Base-by-base conservation (phyloP, 805 yeast genomes). In the Grigorovia humatica region DNA sequence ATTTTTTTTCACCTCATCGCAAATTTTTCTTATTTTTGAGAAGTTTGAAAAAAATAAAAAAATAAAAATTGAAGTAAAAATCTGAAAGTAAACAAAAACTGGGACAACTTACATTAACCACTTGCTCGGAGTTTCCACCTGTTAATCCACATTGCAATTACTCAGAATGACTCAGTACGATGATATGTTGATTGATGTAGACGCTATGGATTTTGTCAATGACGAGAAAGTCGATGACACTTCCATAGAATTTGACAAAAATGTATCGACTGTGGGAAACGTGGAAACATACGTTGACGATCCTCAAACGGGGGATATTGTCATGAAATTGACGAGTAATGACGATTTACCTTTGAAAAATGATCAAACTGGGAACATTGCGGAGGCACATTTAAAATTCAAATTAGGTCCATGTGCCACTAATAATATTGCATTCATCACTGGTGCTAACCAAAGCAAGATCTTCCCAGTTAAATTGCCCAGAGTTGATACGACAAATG, bases 331-430 rank as follows among this genome's bases (percentile, higher is more conserved):
- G 29, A 52, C 62, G 15, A 50, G 46, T 4, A 40, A 48, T 6
- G 32, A 48, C 11, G 44, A 57, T 13, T 51, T 52, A 44, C 64
- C 64, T 9, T 48, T 60, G 18, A 35, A 20, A 13, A 32, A 35
- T 9, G 15, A 32, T 8, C 15, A 23, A 23, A 23, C 15, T 32
- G 43, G 48, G 18, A 23, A 17, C 12, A 55, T 42, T 9, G 54
- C 56, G 13, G 48, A 30, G n/a, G 59, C 56, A 9, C 51, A 53
- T 17, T 70, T 69, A 55, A 75, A 64, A 58, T 82, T 69, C 66
- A 73, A 69, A 69, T 66, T 68, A 62, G 80, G 82, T 56, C 79
- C 70, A 32, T 64, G 61, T 50, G 72, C 64, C 8, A 69, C 70
- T 17, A 63, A 69, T 40, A 78, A 77, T 23, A 57, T 74, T 35